Evolutionary conservation across 1,139 yeast species (phyloP).

Genomic region (Suhomyces choctaworum): DNA sequence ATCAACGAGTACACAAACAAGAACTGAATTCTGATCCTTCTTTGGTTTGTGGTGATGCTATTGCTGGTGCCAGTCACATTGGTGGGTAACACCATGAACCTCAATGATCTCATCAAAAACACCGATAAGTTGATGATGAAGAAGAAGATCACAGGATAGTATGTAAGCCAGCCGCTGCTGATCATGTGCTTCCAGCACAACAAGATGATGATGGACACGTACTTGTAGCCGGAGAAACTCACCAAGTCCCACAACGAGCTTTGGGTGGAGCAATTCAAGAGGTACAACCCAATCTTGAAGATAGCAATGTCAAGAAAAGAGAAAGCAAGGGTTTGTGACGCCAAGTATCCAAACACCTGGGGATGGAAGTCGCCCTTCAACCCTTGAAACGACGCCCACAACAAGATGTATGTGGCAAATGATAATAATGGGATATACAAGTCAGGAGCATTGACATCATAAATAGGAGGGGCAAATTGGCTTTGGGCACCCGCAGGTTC

Average conservation of each 20-base stretch:
- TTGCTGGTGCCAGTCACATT: constrained; percentile 46
- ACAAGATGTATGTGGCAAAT: constrained; percentile 78
- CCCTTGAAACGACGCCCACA: constrained; percentile 87
- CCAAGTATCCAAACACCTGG: constrained; percentile 81
- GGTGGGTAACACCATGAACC: constrained; percentile 66
- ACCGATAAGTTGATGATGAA: constrained; percentile 57
- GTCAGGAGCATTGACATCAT: constrained; percentile 94
- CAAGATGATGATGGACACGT: constrained; percentile 69
- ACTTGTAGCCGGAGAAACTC: constrained; percentile 93
- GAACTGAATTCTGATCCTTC: constrained; percentile 83
- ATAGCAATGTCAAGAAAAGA: constrained; percentile 63
- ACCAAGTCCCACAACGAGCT: constrained; percentile 74
- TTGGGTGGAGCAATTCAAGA: constrained; percentile 53
- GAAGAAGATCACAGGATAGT: constrained; percentile 45
- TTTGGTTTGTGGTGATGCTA: constrained; percentile 62
- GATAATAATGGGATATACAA: constrained; percentile 95
- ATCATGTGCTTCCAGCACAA: constrained; percentile 49
- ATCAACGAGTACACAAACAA: constrained; percentile 83
- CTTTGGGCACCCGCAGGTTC: constrained; percentile 32
- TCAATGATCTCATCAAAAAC: constrained; percentile 79
- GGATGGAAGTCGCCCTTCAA: constrained; percentile 91
- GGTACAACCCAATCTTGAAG: constrained; percentile 47
- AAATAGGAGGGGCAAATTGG: constrained; percentile 66
- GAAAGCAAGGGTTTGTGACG: constrained; percentile 89
- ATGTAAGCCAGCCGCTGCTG: constrained; percentile 35